Percentiles rank a stretch among this genome's conserved stretches.
Conservation (phyloP, 1,284 basidiomycete species). For the Cutaneotrichosporon sp. region DNA sequence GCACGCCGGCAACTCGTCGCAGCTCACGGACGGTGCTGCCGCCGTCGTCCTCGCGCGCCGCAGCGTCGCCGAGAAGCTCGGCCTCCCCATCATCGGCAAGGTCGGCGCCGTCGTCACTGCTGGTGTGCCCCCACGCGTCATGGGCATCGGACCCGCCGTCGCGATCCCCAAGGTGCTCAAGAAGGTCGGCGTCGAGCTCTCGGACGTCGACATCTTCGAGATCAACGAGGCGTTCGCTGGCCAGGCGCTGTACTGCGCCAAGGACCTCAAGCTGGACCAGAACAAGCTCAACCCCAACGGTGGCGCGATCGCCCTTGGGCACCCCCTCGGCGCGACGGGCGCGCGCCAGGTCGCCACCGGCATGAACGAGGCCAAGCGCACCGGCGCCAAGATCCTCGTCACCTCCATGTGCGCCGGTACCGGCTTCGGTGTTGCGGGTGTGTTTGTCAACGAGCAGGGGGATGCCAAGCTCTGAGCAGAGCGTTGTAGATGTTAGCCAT, state of each 20-base stretch:
- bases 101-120: constrained; percentile 74
- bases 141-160: constrained; percentile 85
- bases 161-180: constrained; percentile 75
- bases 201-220: constrained; percentile 85
- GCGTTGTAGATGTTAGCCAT: neutral
- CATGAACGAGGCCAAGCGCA: constrained; percentile 70
- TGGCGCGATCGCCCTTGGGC: constrained; percentile 65
- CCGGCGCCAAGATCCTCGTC: constrained; percentile 76
- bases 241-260: constrained; percentile 74
- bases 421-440: constrained; percentile 53
- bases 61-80: constrained; percentile 76
- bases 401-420: constrained; percentile 92
- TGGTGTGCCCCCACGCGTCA: constrained; percentile 76
- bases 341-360: constrained; percentile 81
- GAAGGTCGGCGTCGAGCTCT: constrained; percentile 64
- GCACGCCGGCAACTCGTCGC: constrained; percentile 67
- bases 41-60: constrained; percentile 84
- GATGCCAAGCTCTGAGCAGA: constrained; percentile 13
- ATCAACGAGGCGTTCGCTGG: constrained; percentile 85
- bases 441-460: constrained; percentile 20
- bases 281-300: constrained; percentile 84
- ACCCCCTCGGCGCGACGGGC: constrained; percentile 65
- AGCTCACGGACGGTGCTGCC: constrained; percentile 93
- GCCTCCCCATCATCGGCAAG: constrained; percentile 86
- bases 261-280: constrained; percentile 68